These are phyloP conservation scores for Thelephora aurantiotincta DNA, from an alignment of 768 basidiomycete species.

Conservation along the genomic window DNA sequence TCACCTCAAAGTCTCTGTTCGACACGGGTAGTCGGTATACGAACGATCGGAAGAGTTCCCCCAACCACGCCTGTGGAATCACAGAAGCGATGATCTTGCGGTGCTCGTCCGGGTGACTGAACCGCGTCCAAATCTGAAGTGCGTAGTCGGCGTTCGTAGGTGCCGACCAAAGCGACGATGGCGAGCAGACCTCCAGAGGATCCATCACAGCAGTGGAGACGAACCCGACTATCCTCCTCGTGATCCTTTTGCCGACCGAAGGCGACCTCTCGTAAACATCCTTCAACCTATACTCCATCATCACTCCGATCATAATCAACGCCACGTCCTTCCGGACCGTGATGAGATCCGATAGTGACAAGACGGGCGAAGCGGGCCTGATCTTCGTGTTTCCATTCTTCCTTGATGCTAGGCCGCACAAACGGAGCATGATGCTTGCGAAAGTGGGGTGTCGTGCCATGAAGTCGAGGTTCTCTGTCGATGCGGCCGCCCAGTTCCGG, in stretches of 20 bases:
- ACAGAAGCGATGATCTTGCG: slow-evolving; percentile 54
- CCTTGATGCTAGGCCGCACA: slow-evolving; percentile 36
- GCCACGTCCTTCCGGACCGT: slow-evolving; percentile 66
- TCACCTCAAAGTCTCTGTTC: slow-evolving; percentile 58
- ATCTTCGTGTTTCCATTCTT: slow-evolving; percentile 11
- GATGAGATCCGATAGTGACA: slow-evolving; percentile 62
- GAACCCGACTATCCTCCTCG: slow-evolving; percentile 46
- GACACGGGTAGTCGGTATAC: slow-evolving; percentile 75
- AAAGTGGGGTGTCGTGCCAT: slow-evolving; percentile 52
- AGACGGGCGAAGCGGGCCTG: slow-evolving; percentile 35
- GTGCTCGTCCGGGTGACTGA: slow-evolving; percentile 67
- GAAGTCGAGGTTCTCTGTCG: slow-evolving; percentile 48
- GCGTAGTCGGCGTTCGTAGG: slow-evolving; percentile 56
- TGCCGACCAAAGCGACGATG: slow-evolving; percentile 12
- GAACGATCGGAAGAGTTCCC: slow-evolving; percentile 51
- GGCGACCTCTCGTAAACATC: slow-evolving; percentile 13
- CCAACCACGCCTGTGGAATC: slow-evolving; percentile 43
- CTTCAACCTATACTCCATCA: slow-evolving; percentile 32
- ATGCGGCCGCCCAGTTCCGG: slow-evolving; percentile 69
- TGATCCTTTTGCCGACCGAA: slow-evolving; percentile 23
- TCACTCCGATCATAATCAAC: slow-evolving; percentile 51
- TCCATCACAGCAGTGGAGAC: slow-evolving; percentile 68
- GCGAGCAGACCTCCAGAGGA: slow-evolving; percentile 27
- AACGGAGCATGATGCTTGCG: slow-evolving; percentile 50
- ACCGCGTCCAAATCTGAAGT: slow-evolving; percentile 73